Evolutionary conservation across 2,329 filamentous ascomycete species (phyloP), one percentile per base, ranked within the genome.

Genomic region (Amesomyces nigricolor): DNA sequence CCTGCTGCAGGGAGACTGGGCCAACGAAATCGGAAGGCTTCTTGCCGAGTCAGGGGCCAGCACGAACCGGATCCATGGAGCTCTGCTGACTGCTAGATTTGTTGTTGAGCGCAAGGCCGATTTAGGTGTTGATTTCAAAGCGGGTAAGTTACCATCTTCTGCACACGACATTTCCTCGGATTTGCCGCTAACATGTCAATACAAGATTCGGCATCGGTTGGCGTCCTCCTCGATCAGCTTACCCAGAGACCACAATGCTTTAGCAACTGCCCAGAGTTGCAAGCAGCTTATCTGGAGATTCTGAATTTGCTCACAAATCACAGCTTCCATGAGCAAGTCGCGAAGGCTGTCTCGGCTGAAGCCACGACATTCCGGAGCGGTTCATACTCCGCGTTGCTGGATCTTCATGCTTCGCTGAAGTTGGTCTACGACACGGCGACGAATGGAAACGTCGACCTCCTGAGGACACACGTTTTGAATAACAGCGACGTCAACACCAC

Each of bases 31-130:
- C 4, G 66, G 65, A 26, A 56, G 59, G 13, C 65, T 79, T 2
- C 66, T 79, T 9, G 59, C 58, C 4, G 61, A 67, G 6, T 64
- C 68, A 38, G 37, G 43, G 1, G 59, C 58, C 0, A 64, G 66
- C 7, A 70, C 70, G 2, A 87, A 87, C 58, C 69, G 72, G 30
- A 65, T 82, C 0, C 85, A 88, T 59, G 85, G 85, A 1, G 70
- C 76, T 2, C 71, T 87, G 1, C 63, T 86, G 49, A 75, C 80
- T 0, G 66, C 81, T 8, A 81, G 78, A 53, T 82, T 79, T 59
- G 70, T 84, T 2, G 64, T 86, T 30, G 79, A 83, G 58, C 75
- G 80, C 37, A 72, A 81, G 13, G 59, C 67, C 3, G 75, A 79
- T 45, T 72, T 81, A 9, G 72, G 75, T 59, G 67, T 68, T 0